Evolutionary conservation across 2,329 filamentous ascomycete genomes (phyloP).

Genomic region (Alternaria incomplexa): DNA sequence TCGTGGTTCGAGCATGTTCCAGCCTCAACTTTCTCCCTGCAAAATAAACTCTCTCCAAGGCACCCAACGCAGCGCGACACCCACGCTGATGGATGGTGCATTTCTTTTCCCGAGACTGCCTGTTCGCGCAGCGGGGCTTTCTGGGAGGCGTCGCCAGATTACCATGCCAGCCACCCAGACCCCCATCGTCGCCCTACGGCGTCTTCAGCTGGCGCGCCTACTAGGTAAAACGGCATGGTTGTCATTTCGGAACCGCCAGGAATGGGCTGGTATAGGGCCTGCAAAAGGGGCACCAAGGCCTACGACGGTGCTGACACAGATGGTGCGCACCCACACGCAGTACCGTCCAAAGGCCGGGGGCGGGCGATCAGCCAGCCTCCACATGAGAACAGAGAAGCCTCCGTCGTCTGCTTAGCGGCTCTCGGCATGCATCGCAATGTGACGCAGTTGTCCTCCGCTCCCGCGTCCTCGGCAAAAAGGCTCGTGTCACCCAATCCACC

Average conservation of each 20-base stretch:
- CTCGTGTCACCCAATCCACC: conserved; percentile 39
- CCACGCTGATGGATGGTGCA: neutral
- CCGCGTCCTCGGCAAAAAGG: conserved; percentile 40
- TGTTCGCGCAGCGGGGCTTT: conserved; percentile 23
- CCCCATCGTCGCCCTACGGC: conserved; percentile 21
- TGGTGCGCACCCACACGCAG: neutral
- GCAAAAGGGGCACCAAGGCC: conserved; percentile 14
- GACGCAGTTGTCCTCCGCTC: conserved; percentile 44
- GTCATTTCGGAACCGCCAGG: conserved; percentile 7
- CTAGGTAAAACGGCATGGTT: neutral
- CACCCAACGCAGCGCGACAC: neutral
- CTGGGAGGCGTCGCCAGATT: conserved; percentile 9
- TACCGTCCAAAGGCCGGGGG: conserved; percentile 8
- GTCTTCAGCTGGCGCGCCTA: conserved; percentile 20
- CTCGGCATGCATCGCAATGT: conserved; percentile 33
- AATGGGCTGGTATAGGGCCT: neutral
- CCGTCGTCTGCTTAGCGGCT: conserved; percentile 38
- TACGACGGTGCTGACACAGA: conserved; percentile 4
- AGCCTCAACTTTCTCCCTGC: neutral
- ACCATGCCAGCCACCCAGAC: conserved; percentile 20
- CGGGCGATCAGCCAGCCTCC: conserved; percentile 34
- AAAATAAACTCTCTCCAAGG: neutral
- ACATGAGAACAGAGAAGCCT: conserved; percentile 36
- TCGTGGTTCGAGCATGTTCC: neutral
- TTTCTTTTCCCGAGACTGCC: conserved; percentile 4